These are phyloP conservation scores for Epichloe uncinata DNA, from an alignment of 2,329 filamentous ascomycete species.

Conservation along the genomic window DNA sequence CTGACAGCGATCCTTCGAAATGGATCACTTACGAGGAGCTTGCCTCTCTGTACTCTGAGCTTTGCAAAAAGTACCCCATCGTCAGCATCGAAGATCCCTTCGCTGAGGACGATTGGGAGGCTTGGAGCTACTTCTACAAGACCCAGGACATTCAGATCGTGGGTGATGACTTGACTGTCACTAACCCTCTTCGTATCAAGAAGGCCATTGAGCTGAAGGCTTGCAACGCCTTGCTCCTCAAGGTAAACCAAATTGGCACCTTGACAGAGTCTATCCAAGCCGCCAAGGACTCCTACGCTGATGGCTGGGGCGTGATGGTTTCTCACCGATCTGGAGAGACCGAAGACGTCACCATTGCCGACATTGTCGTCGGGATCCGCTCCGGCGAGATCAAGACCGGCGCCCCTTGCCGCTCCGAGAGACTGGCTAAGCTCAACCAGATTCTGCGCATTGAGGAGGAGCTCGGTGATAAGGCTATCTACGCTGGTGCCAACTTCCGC, in stretches of 20 bases:
- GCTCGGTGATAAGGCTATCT: constrained; percentile 82
- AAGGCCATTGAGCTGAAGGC: constrained; percentile 98
- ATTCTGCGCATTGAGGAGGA: constrained; percentile 99
- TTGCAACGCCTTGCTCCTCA: constrained; percentile 94
- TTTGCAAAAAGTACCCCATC: constrained; percentile 94
- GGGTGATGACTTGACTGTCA: constrained; percentile 96
- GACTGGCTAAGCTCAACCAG: constrained; percentile 99
- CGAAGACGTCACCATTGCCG: constrained; percentile 97
- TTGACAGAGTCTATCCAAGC: constrained; percentile 98
- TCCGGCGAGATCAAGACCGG: constrained; percentile 98
- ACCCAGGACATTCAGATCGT: constrained; percentile 97
- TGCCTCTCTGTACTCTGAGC: constrained; percentile 75
- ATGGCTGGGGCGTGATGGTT: constrained; percentile 98
- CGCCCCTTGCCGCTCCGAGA: constrained; percentile 91
- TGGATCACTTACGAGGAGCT: constrained; percentile 99
- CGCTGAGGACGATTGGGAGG: constrained; percentile 99
- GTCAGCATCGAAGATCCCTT: constrained; percentile 98
- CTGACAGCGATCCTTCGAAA: constrained; percentile 86
- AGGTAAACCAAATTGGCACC: constrained; percentile 99
- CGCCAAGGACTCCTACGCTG: constrained; percentile 94
- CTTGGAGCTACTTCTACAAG: constrained; percentile 99
- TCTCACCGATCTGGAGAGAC: constrained; percentile 99
- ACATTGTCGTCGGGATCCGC: constrained; percentile 93
- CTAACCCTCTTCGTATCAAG: constrained; percentile 98
- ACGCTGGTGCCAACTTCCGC: constrained; percentile 87